Base-by-base conservation (phyloP, 192 early-diverging fungal species). In the Geranomyces michiganensis region DNA sequence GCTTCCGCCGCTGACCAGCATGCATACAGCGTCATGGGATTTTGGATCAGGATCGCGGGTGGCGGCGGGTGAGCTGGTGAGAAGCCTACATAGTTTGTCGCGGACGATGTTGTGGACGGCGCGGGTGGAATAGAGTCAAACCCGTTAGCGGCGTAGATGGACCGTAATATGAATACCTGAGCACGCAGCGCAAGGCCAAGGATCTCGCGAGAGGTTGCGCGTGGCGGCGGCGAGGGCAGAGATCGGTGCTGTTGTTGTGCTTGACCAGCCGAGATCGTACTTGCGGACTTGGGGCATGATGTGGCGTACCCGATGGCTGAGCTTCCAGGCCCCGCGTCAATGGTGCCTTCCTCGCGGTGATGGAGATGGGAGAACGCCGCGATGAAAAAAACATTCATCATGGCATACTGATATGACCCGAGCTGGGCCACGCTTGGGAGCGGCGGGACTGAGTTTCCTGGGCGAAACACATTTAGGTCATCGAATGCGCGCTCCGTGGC, bases 401-500 rank as follows among this genome's bases (percentile, higher is more conserved):
- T 55, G 41, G 62, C 46, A 30, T 31, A 65, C 47, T 65, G 60
- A 33, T 49, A 72, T 32, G 61, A 65, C 17, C 36, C 60, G 19
- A 72, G 62, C 48, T 72, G 70, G 27, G 70, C 45, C 9, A 72
- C 70, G 48, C 62, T 65, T 6, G 70, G 70, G 0, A 72, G 70
- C 14, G 46, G 61, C 27, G 70, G 70, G 8, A 72, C 15, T 17
- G 22, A 10, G 12, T 29, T 21, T 41, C 70, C 62, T 4, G 27
- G 29, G 30, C 46, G 41, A 46, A 72, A 72, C 0, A 21, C 70
- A 12, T 72, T 45, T 8, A 72, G 27, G 21, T 33, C 27, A 10
- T 44, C 48, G 36, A 72, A 72, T n/a, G 70, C 59, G 21, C 70
- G 60, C 36, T 72, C 70, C 7, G 9, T 47, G 26, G 14, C 21